Conservation (phyloP, 1,139 yeast genomes). For the Magnusiomyces paraingens region DNA sequence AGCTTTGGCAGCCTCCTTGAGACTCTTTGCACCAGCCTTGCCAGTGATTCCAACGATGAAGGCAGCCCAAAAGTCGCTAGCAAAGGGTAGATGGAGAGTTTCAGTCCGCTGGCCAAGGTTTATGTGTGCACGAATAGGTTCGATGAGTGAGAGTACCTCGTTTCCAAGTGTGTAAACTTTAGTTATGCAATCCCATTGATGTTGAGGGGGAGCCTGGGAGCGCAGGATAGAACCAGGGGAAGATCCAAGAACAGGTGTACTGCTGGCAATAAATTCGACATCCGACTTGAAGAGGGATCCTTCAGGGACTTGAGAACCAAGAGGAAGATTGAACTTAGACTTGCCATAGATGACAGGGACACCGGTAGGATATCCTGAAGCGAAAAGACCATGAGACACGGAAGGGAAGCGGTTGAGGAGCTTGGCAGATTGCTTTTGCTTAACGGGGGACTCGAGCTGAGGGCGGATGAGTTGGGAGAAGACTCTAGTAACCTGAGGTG, state of each 20-base stretch:
- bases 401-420: constrained; percentile 29
- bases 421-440: constrained; percentile 26
- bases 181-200: constrained; percentile 31
- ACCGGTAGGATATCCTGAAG: constrained; percentile 14
- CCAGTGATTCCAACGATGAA: constrained; percentile 32
- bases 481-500: constrained; percentile 14
- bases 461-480: constrained; percentile 34
- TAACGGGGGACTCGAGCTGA: constrained; percentile 33
- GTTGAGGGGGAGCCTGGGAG: constrained; percentile 9
- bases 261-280: constrained; percentile 21
- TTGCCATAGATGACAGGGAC: constrained; percentile 31
- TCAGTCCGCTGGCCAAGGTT: constrained; percentile 29
- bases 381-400: constrained; percentile 22
- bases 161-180: constrained; percentile 31
- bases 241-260: not conserved
- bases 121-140: constrained; percentile 26
- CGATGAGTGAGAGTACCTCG: constrained; percentile 29
- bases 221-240: not conserved
- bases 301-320: constrained; percentile 2
- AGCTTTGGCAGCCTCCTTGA: constrained; percentile 30
- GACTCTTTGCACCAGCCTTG: constrained; percentile 21
- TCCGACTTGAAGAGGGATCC: constrained; percentile 24
- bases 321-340: constrained; percentile 26
- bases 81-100: constrained; percentile 33
- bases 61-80: constrained; percentile 37